Conservation (phyloP, 2,329 filamentous ascomycete genomes). For the Trichothecium sympodiale region DNA sequence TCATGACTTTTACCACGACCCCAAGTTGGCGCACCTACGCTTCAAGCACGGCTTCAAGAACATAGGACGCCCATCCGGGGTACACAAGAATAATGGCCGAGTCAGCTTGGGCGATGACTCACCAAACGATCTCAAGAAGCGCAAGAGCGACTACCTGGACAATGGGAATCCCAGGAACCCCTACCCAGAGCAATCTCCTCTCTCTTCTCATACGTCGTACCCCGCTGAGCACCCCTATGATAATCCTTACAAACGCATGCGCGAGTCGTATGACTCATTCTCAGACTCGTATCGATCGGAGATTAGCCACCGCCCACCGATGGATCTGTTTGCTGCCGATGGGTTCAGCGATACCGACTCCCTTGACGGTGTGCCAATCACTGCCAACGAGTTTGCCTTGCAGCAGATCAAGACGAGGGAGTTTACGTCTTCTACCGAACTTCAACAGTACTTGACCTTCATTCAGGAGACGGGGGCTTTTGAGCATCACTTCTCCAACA, state of each 20-base stretch:
- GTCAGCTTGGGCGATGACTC: neutral
- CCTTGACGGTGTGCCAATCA: constrained; percentile 31
- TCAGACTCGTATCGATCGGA: too few species aligned
- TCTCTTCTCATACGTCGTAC: constrained; percentile 9
- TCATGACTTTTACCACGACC: constrained; percentile 45
- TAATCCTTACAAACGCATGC: constrained; percentile 13
- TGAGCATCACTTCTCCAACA: constrained; percentile 42
- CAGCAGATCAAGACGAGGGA: constrained; percentile 38
- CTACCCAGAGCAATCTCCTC: constrained; percentile 14
- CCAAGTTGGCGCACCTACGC: constrained; percentile 36
- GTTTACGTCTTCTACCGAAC: constrained; percentile 32
- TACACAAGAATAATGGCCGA: constrained; percentile 21
- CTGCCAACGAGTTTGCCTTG: constrained; percentile 38
- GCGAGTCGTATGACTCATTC: too few species aligned
- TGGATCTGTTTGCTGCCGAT: constrained; percentile 21
- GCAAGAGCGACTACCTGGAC: constrained; percentile 13
- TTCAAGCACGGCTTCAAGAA: constrained; percentile 44
- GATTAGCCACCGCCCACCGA: too few species aligned
- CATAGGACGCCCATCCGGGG: constrained; percentile 43
- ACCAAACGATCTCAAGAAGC: constrained; percentile 15
- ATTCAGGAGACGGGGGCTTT: constrained; percentile 26
- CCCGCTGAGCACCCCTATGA: constrained; percentile 6
- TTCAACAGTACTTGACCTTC: constrained; percentile 48
- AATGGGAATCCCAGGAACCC: neutral
- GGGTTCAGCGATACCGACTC: constrained; percentile 44